Conservation (phyloP, 495 filamentous ascomycete species). For the Xylaria nigripes region DNA sequence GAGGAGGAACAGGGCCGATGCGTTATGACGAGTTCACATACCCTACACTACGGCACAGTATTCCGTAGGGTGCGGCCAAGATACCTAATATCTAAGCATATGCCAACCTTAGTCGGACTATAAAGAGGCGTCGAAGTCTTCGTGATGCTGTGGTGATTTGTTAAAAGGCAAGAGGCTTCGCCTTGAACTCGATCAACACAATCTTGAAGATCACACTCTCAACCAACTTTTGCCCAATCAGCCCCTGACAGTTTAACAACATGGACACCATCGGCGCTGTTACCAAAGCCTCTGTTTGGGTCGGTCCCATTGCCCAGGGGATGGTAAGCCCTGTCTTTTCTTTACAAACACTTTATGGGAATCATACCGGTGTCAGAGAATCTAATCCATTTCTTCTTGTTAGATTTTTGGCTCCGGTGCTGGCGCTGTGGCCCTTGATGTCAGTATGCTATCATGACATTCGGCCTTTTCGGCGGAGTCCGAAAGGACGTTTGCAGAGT, state of each 20-base stretch:
- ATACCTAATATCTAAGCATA: too few species aligned
- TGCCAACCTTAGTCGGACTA: too few species aligned
- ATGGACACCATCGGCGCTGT: constrained; percentile 11
- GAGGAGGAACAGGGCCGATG: neutral
- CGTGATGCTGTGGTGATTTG: neutral
- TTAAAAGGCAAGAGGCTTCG: constrained; percentile 7
- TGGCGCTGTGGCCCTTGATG: neutral
- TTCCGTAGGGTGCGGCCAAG: too few species aligned
- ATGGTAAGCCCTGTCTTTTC: constrained; percentile 4
- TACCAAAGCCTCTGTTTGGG: constrained; percentile 5
- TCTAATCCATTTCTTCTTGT: neutral
- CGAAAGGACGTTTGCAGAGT: constrained; percentile 4
- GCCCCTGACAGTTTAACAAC: neutral
- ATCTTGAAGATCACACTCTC: neutral
- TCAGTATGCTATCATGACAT: constrained; percentile 2
- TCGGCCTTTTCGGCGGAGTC: neutral
- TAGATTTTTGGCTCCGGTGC: constrained; percentile 5
- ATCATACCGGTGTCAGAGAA: neutral
- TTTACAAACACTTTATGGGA: neutral
- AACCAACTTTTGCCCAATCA: constrained; percentile 5
- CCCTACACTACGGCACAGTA: too few species aligned
- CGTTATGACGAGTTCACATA: neutral
- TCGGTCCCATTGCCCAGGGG: constrained; percentile 4
- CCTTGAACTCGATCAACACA: constrained; percentile 9
- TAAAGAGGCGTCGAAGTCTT: constrained; percentile 7